These are phyloP conservation scores for Aaosphaeria arxii DNA, from an alignment of 2,329 filamentous ascomycete genomes.

Conservation along the genomic window DNA sequence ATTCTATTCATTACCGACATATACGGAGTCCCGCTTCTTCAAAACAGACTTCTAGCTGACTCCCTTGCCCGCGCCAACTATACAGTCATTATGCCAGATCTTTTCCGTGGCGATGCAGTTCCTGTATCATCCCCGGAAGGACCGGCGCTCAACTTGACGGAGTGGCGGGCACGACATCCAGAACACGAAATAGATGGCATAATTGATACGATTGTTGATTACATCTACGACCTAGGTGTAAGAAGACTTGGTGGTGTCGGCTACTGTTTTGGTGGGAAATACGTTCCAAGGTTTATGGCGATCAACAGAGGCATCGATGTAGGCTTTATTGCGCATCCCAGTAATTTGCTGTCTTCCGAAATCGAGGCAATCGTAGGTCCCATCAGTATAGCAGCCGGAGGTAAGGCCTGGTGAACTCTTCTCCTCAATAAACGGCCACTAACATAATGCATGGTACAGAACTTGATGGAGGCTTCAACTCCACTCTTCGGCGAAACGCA, in stretches of 20 bases:
- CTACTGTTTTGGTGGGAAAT: slow-evolving; percentile 76
- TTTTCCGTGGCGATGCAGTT: slow-evolving; percentile 32
- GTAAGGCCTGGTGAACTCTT: slow-evolving; percentile 24
- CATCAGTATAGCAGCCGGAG: slow-evolving; percentile 61
- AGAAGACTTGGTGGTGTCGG: slow-evolving; percentile 64
- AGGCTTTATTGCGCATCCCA: slow-evolving; percentile 70
- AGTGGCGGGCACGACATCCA: slow-evolving; percentile 45
- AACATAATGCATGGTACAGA: slow-evolving; percentile 5
- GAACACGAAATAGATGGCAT: slow-evolving; percentile 46
- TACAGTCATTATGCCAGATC: slow-evolving; percentile 30
- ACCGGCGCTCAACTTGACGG: slow-evolving; percentile 29
- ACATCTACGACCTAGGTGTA: slow-evolving; percentile 51
- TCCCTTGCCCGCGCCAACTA: slow-evolving; percentile 28
- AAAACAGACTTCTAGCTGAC: slow-evolving; percentile 35
- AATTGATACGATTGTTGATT: slow-evolving; percentile 52
- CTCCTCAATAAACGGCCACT: too few relatives aligned
- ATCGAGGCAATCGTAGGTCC: slow-evolving; percentile 64
- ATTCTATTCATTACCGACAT: slow-evolving; percentile 34
- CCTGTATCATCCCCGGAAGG: slow-evolving; percentile 28
- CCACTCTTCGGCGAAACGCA: slow-evolving; percentile 8
- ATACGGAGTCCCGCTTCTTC: slow-evolving; percentile 28
- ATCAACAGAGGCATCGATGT: slow-evolving; percentile 54
- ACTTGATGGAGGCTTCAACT: slow-evolving; percentile 12
- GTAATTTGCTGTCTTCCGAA: slow-evolving; percentile 64
- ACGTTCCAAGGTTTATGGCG: slow-evolving; percentile 62